Evolutionary conservation across 257 asterid species (phyloP), one percentile per base, ranked within the genome.

Genomic region (Solanum ahanhuiri): DNA sequence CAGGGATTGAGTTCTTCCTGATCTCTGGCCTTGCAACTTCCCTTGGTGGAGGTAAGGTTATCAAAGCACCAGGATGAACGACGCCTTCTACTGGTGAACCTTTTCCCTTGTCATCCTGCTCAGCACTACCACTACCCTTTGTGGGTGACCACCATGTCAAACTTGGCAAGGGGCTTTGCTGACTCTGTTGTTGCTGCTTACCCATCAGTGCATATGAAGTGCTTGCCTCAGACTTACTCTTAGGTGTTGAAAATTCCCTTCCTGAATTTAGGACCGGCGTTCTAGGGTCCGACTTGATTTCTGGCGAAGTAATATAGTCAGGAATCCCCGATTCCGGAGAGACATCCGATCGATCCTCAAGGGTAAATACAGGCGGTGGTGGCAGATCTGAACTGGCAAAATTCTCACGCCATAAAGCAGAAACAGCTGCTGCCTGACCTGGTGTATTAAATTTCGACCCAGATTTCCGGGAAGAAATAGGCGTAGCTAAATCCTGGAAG

Each of bases 1-100:
- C 87, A 69, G 98, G 94, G 33, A 91, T 86, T 54, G 90, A 91
- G 85, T 90, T 95, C 84, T 83, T 96, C 95, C 92, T 93, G 86
- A 93, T 89, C 88, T 97, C 99, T 5, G 99, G 99, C 89, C 98
- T 92, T 5, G 98, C 98, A 88, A 97, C 98, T 92, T 97, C 99
- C 94, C 97, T 93, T 4, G 99, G 99, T 1, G 94, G 98, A 8
- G 99, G 99, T 86, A 97, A 86, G 3, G 92, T 92, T 67, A 97
- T 91, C 94, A 95, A 92, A 22, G 99, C 98, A 89, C 96, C 96
- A 41, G 96, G 93, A 37, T 95, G 95, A 83, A 97, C 93, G 73
- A 97, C 98, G 20, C 99, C 99, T 86, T 95, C 99, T 57, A 97
- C 99, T 4, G 99, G 98, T 0, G 99, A 95, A 58, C 99, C 96